phyloP scores from a whole-genome alignment of 352 stramenopile species.

The Phytophthora megakarya region DNA sequence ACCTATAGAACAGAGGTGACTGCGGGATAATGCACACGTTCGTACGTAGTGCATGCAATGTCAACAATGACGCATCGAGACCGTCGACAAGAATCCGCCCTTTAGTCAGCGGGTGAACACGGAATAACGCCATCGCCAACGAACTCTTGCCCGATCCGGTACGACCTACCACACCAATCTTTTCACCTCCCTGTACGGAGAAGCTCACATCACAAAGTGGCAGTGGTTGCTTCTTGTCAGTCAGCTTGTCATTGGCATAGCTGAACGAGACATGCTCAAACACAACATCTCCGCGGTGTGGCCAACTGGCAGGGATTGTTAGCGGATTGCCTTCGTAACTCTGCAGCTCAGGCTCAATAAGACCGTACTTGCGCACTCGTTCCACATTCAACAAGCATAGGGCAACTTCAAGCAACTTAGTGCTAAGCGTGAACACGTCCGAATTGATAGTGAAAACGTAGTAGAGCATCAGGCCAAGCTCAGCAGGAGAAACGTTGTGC shows the following conservation, averaged over 20 bases:
- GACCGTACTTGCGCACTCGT: slow-evolving; percentile 48
- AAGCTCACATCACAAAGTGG: slow-evolving; percentile 58
- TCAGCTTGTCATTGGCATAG: slow-evolving; percentile 7
- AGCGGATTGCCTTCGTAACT: slow-evolving; percentile 21
- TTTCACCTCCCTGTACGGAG: slow-evolving; percentile 48
- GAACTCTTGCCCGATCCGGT: slow-evolving; percentile 68
- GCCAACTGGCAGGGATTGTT: slow-evolving; percentile 32
- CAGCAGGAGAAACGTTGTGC: slow-evolving; percentile 38
- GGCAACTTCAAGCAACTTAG: slow-evolving; percentile 35
- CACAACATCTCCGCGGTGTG: slow-evolving; percentile 36
- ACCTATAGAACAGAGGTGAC: slow-evolving; percentile 94
- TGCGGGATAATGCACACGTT: slow-evolving; percentile 80
- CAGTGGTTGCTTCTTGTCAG: slow-evolving; percentile 27
- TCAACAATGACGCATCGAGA: slow-evolving; percentile 67
- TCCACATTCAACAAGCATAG: slow-evolving; percentile 45
- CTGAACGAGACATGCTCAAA: slow-evolving; percentile 48
- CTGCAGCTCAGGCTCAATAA: slow-evolving; percentile 36
- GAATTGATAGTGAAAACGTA: slow-evolving; percentile 54
- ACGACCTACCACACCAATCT: slow-evolving; percentile 65
- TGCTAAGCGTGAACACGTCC: slow-evolving; percentile 40
- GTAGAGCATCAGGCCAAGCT: slow-evolving; percentile 50
- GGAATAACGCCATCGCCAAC: slow-evolving; percentile 61
- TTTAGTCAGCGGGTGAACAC: slow-evolving; percentile 39
- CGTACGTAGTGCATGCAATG: slow-evolving; percentile 45
- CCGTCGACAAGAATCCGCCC: slow-evolving; percentile 90